phyloP scores from a whole-genome alignment of 176 grass and related monocot species.

The Avena sativa region DNA sequence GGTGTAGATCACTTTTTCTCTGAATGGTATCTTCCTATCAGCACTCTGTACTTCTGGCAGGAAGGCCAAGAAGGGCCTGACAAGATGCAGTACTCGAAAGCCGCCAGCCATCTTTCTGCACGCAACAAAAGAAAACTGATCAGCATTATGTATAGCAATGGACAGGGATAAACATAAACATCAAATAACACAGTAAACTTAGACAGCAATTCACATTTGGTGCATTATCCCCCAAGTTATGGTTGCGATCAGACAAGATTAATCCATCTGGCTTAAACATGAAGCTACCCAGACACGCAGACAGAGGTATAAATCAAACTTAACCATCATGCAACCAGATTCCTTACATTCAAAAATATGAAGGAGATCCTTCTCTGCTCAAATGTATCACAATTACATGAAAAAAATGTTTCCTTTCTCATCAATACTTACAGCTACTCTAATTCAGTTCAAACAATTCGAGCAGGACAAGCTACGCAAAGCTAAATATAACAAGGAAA shows the following conservation, averaged over 20 bases:
- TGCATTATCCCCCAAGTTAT: not conserved
- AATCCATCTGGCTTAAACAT: not conserved
- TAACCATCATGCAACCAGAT: not conserved
- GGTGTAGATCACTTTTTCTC: conserved; percentile 82
- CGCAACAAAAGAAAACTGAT: not conserved
- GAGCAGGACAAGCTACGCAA: not conserved
- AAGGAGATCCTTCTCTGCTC: not conserved
- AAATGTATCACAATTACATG: not conserved
- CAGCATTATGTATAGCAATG: not conserved
- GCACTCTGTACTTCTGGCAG: conserved; percentile 82
- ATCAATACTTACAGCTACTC: not conserved
- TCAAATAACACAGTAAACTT: not conserved
- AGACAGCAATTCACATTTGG: not conserved
- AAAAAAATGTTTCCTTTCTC: not conserved
- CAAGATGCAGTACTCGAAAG: conserved; percentile 72
- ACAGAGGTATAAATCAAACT: not conserved
- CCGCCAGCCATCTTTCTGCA: conserved; percentile 64
- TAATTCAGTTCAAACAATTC: not conserved
- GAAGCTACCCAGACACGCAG: not conserved
- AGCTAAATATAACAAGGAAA: not conserved
- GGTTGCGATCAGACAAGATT: not conserved
- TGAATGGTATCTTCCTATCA: conserved; percentile 78
- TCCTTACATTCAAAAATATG: not conserved
- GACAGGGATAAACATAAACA: not conserved
- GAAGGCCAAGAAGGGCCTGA: conserved; percentile 78